These are phyloP conservation scores for Scleroderma citrinum DNA, from an alignment of 768 basidiomycete species.

Conservation along the genomic window DNA sequence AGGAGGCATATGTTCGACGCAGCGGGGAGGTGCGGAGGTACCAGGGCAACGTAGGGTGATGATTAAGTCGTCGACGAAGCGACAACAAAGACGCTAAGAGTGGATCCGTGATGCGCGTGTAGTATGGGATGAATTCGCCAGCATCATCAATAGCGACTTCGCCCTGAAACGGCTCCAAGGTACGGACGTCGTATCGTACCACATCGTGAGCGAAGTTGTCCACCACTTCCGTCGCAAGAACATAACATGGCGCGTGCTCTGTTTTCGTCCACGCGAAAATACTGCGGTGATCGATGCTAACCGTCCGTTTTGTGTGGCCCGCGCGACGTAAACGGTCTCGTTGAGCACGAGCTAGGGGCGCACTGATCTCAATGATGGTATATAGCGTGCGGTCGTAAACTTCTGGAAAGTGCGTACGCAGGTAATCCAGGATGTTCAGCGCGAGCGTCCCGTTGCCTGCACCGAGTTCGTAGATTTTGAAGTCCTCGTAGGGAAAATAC, in stretches of 20 bases:
- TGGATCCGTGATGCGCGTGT: slow-evolving; percentile 79
- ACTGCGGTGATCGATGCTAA: slow-evolving; percentile 65
- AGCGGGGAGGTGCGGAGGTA: slow-evolving; percentile 50
- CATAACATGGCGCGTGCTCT: slow-evolving; percentile 83
- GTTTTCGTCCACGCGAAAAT: slow-evolving; percentile 78
- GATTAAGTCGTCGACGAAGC: slow-evolving; percentile 54
- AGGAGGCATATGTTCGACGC: slow-evolving; percentile 55
- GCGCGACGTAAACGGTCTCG: slow-evolving; percentile 51
- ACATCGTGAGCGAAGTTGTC: slow-evolving; percentile 98
- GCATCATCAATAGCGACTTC: slow-evolving; percentile 69
- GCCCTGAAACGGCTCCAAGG: slow-evolving; percentile 79
- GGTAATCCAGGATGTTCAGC: slow-evolving; percentile 75
- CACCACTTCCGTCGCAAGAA: slow-evolving; percentile 95
- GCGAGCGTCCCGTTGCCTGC: slow-evolving; percentile 97
- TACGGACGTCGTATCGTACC: slow-evolving; percentile 80
- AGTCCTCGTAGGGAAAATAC: slow-evolving; percentile 94
- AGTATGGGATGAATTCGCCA: slow-evolving; percentile 82
- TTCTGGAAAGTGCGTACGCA: slow-evolving; percentile 75
- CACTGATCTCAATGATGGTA: slow-evolving; percentile 92
- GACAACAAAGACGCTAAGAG: slow-evolving; percentile 74
- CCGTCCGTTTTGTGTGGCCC: slow-evolving; percentile 36
- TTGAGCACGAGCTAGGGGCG: slow-evolving; percentile 69
- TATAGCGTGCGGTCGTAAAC: slow-evolving; percentile 92
- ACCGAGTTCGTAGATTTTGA: slow-evolving; percentile 95
- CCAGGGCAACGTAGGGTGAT: slow-evolving; percentile 51